A percentile compares a stretch with the other conserved stretches of the same genome.
Conservation (phyloP, 306 rosid genomes). For the Casuarina cunninghamiana region DNA sequence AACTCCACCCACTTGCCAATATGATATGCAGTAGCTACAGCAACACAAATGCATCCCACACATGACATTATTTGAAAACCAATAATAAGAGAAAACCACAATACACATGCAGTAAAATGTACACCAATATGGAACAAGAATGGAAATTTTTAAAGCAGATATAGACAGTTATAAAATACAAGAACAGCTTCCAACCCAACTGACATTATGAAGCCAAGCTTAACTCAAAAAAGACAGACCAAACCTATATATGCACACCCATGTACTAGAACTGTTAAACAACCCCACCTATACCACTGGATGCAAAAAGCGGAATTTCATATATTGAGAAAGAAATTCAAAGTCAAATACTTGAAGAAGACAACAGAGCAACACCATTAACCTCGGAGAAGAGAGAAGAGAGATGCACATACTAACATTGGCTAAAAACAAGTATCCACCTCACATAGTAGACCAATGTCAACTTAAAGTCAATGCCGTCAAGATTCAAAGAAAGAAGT, state of each 20-base stretch:
- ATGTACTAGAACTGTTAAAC: neutral
- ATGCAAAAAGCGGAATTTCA: neutral
- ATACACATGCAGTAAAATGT: neutral
- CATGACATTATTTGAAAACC: neutral
- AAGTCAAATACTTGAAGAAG: neutral
- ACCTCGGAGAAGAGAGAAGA: neutral
- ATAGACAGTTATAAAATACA: neutral
- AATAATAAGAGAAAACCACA: neutral
- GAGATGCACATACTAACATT: neutral
- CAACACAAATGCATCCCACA: neutral
- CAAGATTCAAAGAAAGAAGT: neutral
- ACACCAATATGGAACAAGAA: neutral
- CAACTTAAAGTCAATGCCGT: neutral
- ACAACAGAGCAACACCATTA: neutral
- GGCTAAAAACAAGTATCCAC: neutral
- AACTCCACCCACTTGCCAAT: constrained; percentile 10
- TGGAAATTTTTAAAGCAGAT: neutral
- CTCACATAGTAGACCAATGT: neutral
- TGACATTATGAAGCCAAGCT: neutral
- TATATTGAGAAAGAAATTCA: neutral
- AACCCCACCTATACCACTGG: neutral
- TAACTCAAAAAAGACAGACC: constrained; percentile 2
- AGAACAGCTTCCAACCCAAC: neutral
- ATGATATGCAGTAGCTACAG: neutral
- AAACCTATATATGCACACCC: neutral